Conservation (phyloP, 306 rosid species). For the Glycine soja region DNA sequence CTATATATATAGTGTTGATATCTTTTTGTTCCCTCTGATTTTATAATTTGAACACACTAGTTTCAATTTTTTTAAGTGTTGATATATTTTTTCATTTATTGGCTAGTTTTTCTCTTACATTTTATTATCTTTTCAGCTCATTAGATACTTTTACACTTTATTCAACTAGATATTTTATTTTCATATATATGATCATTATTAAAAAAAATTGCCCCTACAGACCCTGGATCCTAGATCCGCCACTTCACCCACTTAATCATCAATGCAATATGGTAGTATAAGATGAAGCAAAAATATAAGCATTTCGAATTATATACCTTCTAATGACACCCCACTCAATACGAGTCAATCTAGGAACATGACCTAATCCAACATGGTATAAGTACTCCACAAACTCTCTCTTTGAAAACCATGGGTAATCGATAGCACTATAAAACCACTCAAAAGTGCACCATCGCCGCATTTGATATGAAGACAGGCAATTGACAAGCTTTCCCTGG, state of each 20-base stretch:
- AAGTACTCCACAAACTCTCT: conserved; percentile 93
- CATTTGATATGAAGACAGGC: conserved; percentile 69
- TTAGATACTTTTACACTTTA: too few species aligned
- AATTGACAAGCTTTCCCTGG: conserved; percentile 78
- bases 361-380: conserved; percentile 94
- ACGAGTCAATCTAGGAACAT: conserved; percentile 91
- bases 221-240: too few species aligned
- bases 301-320: conserved; percentile 66
- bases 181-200: too few species aligned
- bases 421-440: conserved; percentile 97
- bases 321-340: conserved; percentile 98
- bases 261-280: conserved; percentile 32
- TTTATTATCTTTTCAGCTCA: too few species aligned
- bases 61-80: too few species aligned
- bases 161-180: too few species aligned
- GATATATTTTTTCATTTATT: too few species aligned
- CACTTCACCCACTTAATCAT: neutral
- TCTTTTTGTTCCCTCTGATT: too few species aligned
- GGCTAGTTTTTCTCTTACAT: too few species aligned
- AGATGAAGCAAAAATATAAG: conserved; percentile 36
- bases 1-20: too few species aligned
- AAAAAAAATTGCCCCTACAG: too few species aligned
- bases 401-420: conserved; percentile 96
- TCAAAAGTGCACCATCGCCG: conserved; percentile 92
- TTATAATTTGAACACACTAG: too few species aligned